Conservation (phyloP, 257 asterid genomes). For the Rehmannia glutinosa region DNA sequence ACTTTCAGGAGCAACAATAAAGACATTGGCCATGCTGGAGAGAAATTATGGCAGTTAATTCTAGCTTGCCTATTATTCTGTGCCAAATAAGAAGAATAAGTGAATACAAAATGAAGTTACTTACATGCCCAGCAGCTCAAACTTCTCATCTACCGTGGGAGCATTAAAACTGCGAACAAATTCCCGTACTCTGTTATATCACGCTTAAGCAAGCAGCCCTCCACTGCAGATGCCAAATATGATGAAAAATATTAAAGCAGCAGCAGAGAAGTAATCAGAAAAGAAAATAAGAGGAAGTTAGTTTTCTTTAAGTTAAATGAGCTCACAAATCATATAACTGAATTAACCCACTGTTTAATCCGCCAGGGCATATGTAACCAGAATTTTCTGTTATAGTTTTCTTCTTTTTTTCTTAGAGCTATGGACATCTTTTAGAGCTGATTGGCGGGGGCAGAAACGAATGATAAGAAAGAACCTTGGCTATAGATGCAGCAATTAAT, state of each 20-base stretch:
- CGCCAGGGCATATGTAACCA: no score
- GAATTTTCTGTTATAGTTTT: no score
- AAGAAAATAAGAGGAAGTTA: neutral
- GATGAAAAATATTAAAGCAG: neutral
- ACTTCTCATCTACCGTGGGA: constrained; percentile 97
- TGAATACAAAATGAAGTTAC: constrained; percentile 19
- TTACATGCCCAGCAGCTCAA: constrained; percentile 94
- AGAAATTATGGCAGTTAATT: constrained; percentile 16
- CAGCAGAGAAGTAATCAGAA: neutral
- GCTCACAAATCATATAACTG: neutral
- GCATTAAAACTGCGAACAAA: constrained; percentile 94
- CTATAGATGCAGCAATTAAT: no score
- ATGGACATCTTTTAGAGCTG: no score
- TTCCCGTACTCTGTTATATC: constrained; percentile 99
- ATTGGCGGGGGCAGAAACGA: no score
- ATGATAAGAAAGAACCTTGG: no score
- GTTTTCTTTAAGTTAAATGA: neutral
- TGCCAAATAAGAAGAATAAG: neutral
- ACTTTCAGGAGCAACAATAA: constrained; percentile 95
- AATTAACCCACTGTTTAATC: no score
- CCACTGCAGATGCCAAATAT: constrained; percentile 53
- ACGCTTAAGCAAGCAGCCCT: constrained; percentile 96
- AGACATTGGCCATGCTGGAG: constrained; percentile 72
- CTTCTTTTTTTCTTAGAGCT: no score
- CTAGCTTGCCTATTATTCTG: neutral